Percentiles rank a stretch among this genome's conserved stretches.
Conservation (phyloP, 305 asterid species). For the Fraxinus greggii region DNA sequence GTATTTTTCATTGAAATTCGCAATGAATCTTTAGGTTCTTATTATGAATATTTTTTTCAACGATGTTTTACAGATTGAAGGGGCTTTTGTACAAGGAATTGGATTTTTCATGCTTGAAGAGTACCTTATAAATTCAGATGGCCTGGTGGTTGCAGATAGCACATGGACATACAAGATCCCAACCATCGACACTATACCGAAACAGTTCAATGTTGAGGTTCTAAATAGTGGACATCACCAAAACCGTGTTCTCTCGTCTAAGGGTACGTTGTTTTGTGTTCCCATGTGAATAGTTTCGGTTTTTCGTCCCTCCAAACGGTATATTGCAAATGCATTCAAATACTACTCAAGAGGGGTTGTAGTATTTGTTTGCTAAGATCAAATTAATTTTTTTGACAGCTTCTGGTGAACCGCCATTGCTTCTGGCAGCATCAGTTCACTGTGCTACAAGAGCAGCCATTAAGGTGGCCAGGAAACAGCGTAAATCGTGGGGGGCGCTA, state of each 20-base stretch:
- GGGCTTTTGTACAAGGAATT: slow-evolving; percentile 79
- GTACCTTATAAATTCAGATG: slow-evolving; percentile 50
- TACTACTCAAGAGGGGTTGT: neutral
- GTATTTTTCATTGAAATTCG: neutral
- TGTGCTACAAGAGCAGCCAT: slow-evolving; percentile 80
- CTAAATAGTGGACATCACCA: slow-evolving; percentile 60
- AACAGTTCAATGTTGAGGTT: slow-evolving; percentile 55
- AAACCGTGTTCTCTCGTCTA: slow-evolving; percentile 70
- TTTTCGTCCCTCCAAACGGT: neutral
- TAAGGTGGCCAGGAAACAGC: slow-evolving; percentile 62
- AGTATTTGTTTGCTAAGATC: neutral
- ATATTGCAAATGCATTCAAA: neutral
- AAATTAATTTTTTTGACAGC: slow-evolving; percentile 37
- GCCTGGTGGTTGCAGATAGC: slow-evolving; percentile 47
- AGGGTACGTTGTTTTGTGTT: slow-evolving; percentile 40
- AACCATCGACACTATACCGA: slow-evolving; percentile 70
- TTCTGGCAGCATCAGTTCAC: slow-evolving; percentile 70
- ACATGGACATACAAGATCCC: slow-evolving; percentile 88
- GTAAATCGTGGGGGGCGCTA: slow-evolving; percentile 44
- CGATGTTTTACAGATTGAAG: slow-evolving; percentile 61
- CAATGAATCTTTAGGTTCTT: neutral
- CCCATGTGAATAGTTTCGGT: neutral
- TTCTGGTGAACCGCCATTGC: slow-evolving; percentile 76
- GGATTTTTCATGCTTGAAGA: slow-evolving; percentile 86
- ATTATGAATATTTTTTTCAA: neutral